These are phyloP conservation scores for Pichia sp. DNA, from an alignment of 1,139 yeast species.

Conservation along the genomic window DNA sequence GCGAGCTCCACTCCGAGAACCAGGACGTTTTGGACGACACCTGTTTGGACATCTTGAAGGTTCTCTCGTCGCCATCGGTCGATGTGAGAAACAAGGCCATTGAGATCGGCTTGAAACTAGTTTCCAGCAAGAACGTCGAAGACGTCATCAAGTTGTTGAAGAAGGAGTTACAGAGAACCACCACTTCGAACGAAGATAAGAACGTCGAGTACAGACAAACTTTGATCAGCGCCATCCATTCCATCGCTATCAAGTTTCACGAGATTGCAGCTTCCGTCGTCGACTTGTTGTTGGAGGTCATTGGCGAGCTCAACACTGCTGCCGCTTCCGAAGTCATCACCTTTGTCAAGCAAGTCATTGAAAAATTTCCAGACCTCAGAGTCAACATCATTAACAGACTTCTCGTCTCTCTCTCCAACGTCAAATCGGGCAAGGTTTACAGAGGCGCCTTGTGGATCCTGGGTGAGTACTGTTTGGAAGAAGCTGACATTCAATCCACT, in stretches of 20 bases:
- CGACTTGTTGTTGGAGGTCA: constrained; percentile 79
- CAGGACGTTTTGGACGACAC: constrained; percentile 86
- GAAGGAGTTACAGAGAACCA: constrained; percentile 80
- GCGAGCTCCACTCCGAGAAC: constrained; percentile 65
- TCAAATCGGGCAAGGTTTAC: constrained; percentile 84
- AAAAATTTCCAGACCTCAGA: constrained; percentile 82
- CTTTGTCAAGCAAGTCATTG: constrained; percentile 91
- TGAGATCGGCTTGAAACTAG: constrained; percentile 73
- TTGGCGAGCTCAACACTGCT: constrained; percentile 75
- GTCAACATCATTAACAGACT: constrained; percentile 62
- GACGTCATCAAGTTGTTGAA: constrained; percentile 88
- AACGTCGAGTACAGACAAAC: constrained; percentile 83
- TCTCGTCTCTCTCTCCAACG: constrained; percentile 56
- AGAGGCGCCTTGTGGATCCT: constrained; percentile 94
- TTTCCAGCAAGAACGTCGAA: constrained; percentile 86
- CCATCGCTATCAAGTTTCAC: constrained; percentile 80
- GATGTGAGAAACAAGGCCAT: constrained; percentile 89
- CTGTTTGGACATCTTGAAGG: constrained; percentile 81
- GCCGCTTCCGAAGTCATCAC: constrained; percentile 79
- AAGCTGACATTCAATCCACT: constrained; percentile 69
- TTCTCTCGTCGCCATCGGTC: constrained; percentile 80
- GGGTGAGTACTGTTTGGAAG: constrained; percentile 84
- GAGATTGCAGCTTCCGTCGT: constrained; percentile 93
- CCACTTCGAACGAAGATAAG: constrained; percentile 69
- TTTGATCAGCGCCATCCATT: constrained; percentile 83